Percentiles rank a stretch among this genome's conserved stretches.
Evolutionary conservation across 2,329 filamentous ascomycete species (phyloP).

Genomic region (Thielaviopsis populi): DNA sequence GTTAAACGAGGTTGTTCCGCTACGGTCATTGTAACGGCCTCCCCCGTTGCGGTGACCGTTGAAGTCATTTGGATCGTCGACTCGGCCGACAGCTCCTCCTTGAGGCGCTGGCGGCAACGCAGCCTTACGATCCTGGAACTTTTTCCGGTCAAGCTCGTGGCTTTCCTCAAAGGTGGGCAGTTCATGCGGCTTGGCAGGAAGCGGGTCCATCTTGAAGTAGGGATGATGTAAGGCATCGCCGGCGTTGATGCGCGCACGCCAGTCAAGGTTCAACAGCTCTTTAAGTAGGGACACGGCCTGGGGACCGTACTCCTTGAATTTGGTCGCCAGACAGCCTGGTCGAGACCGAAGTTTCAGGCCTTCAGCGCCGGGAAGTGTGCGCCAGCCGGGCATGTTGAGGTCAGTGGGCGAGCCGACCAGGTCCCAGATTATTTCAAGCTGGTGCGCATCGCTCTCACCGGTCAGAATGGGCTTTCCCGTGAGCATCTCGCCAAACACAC

Average conservation of each 20-base stretch:
- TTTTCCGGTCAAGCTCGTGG: conserved; percentile 87
- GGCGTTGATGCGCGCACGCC: conserved; percentile 77
- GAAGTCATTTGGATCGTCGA: conserved; percentile 33
- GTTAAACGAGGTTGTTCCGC: conserved; percentile 20
- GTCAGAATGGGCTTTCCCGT: conserved; percentile 82
- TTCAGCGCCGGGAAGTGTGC: conserved; percentile 65
- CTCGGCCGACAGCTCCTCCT: conserved; percentile 74
- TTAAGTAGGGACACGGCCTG: conserved; percentile 64
- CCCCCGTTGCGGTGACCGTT: conserved; percentile 29
- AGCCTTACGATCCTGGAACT: conserved; percentile 73
- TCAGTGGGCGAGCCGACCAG: conserved; percentile 82
- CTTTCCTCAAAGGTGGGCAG: conserved; percentile 89
- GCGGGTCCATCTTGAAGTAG: conserved; percentile 69
- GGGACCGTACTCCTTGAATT: conserved; percentile 62
- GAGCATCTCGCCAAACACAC: conserved; percentile 97
- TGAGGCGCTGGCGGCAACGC: conserved; percentile 80
- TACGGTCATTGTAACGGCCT: conserved; percentile 29
- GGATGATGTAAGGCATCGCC: conserved; percentile 84
- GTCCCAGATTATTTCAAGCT: conserved; percentile 87
- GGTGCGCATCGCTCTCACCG: conserved; percentile 75
- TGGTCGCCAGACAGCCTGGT: conserved; percentile 50
- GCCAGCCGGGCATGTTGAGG: conserved; percentile 86
- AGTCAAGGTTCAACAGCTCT: conserved; percentile 77
- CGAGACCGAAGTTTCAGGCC: conserved; percentile 48
- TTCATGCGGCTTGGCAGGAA: conserved; percentile 68